Evolutionary conservation across 768 basidiomycete genomes (phyloP), one percentile per base, ranked within the genome.

Genomic region (Tricholoma terreum): DNA sequence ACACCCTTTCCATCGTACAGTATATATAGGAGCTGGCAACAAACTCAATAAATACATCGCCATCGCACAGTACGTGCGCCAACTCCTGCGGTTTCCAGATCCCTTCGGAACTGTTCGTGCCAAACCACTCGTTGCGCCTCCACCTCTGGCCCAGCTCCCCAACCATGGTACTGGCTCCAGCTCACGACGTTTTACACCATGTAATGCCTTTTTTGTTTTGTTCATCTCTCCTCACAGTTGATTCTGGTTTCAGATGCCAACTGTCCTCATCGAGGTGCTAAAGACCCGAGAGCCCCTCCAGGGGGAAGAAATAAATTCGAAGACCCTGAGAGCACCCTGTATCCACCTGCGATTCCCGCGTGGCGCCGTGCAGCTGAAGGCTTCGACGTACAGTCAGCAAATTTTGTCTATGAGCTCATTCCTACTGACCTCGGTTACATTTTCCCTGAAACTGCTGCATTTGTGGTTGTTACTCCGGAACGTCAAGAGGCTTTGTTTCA

Each of bases 291-390:
- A 2, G 27, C 56, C 1, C 50, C 54, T 10, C 40, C 49, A 5
- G 3, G 19, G 10, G 56, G 56, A 8, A 42, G 52, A 4, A 31
- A 57, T 33, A 60, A 60, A n/a, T 57, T 60, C 30, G 52, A 60
- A 35, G 59, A 60, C 48, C 56, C 56, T 4, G 31, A 34, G 12
- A 31, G 31, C 40, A 6, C 31, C 3, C 38, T 60, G 1, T 45
- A 53, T 12, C 52, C 59, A 17, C 59, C 48, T 12, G 35, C 56
- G 1, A 61, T 61, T 4, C 50, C 52, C 12, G 46, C 50, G 0
- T 61, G 60, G 60, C 52, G 19, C 4, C n/a, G 15, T 1, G 56
- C 56, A 8, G 33, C 52, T 11, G 11, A 15, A 4, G 43, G 52
- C 11, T 24, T 60, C 6, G 22, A 57, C 33, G 11, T 12, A 1